phyloP scores from a whole-genome alignment of 148 eudicot species.

The Cornus florida region DNA sequence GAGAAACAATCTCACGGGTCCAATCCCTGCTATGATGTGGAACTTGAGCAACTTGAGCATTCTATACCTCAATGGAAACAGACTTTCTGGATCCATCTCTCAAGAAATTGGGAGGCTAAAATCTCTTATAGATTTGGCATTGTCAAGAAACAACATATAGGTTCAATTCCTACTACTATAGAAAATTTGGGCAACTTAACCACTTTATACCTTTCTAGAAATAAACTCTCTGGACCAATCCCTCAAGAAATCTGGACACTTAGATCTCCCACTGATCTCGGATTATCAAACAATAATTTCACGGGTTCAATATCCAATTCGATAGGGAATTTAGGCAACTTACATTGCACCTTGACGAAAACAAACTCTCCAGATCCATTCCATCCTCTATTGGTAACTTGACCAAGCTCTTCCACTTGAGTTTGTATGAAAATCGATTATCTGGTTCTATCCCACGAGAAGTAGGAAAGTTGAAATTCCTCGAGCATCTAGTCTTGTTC shows the following conservation, averaged over 20 bases:
- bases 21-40: background rate
- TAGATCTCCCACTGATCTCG: too few relatives aligned
- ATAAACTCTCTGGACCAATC: too few relatives aligned
- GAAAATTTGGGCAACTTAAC: background rate
- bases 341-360: background rate
- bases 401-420: too few relatives aligned
- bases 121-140: background rate
- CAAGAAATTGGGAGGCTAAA: background rate
- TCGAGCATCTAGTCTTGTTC: background rate
- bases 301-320: conserved; percentile 9
- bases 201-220: background rate
- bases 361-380: conserved; percentile 8
- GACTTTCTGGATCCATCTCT: conserved; percentile 9
- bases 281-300: background rate
- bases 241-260: too few relatives aligned
- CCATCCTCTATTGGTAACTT: background rate
- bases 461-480: conserved; percentile 11
- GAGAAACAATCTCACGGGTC: too few relatives aligned
- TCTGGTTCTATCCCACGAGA: background rate
- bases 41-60: conserved; percentile 1
- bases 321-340: conserved; percentile 7
- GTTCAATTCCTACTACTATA: conserved; percentile 1
- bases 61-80: background rate
- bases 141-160: background rate
- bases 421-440: background rate